A percentile compares a stretch with the other conserved stretches of the same genome.
These are phyloP conservation scores for Kodamaea sp. DNA, from an alignment of 1,139 yeast genomes.

Conservation along the genomic window DNA sequence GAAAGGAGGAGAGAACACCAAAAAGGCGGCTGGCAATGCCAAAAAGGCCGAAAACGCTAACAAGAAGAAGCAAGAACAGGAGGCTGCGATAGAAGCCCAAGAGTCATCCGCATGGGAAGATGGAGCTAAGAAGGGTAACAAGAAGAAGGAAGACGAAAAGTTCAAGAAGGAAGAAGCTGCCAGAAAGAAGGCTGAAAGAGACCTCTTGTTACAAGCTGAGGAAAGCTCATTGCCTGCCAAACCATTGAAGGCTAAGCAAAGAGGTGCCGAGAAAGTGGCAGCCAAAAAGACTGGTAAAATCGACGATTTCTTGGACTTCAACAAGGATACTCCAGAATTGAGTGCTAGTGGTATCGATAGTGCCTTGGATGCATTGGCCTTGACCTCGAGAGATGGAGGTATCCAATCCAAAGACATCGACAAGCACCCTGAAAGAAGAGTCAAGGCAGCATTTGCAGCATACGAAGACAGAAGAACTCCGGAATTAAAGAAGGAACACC, in stretches of 20 bases:
- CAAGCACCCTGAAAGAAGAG: conserved; percentile 87
- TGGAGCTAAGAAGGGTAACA: conserved; percentile 69
- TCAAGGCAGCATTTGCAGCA: conserved; percentile 76
- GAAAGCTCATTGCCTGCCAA: conserved; percentile 64
- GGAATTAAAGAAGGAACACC: conserved; percentile 71
- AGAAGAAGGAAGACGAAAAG: conserved; percentile 66
- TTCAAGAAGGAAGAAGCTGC: conserved; percentile 66
- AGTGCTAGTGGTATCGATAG: conserved; percentile 76
- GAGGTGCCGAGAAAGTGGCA: conserved; percentile 75
- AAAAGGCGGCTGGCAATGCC: conserved; percentile 72
- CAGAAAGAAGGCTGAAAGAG: conserved; percentile 65
- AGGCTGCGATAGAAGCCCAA: conserved; percentile 47
- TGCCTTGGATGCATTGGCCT: conserved; percentile 75
- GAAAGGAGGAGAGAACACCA: conserved; percentile 56
- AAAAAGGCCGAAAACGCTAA: conserved; percentile 68
- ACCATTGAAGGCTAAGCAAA: conserved; percentile 52
- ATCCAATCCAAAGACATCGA: conserved; percentile 66
- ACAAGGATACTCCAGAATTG: conserved; percentile 52
- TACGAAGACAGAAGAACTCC: conserved; percentile 75
- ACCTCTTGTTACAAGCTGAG: conserved; percentile 60
- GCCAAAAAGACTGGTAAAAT: conserved; percentile 63
- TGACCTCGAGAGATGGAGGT: conserved; percentile 58
- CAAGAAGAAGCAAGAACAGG: conserved; percentile 58
- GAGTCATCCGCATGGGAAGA: conserved; percentile 72
- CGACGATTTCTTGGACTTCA: conserved; percentile 60